Conservation (phyloP, 148 eudicot genomes). For the Hydrangea macrophylla region DNA sequence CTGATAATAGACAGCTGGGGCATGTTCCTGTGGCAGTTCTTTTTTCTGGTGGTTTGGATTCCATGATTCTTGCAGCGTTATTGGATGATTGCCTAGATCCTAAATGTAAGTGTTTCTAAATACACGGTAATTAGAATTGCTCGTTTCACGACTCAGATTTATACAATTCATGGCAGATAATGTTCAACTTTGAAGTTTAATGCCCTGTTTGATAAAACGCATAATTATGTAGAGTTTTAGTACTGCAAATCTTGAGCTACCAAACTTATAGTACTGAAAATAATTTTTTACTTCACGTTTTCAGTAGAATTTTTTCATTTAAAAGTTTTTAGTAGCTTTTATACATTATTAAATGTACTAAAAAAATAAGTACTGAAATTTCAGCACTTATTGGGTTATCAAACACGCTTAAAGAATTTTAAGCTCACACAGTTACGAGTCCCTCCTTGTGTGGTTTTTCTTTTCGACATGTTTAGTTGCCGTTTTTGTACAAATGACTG, state of each 20-base stretch:
- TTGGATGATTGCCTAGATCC: constrained; percentile 77
- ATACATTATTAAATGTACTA: too few species aligned
- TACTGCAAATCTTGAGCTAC: too few species aligned
- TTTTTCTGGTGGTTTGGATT: constrained; percentile 94
- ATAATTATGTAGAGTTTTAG: too few species aligned
- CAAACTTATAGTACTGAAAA: too few species aligned
- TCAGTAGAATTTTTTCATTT: not conserved
- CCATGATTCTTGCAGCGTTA: constrained; percentile 93
- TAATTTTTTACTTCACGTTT: too few species aligned
- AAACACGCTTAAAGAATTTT: not conserved
- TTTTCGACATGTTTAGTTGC: not conserved
- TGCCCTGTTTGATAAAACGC: too few species aligned
- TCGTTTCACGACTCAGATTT: too few species aligned
- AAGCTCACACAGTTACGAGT: not conserved
- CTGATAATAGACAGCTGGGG: constrained; percentile 25
- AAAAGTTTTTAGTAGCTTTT: not conserved
- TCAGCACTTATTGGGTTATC: too few species aligned
- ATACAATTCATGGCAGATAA: too few species aligned
- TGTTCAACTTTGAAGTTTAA: too few species aligned
- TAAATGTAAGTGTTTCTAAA: constrained; percentile 47
- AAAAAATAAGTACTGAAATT: too few species aligned
- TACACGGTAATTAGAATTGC: too few species aligned
- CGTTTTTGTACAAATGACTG: not conserved
- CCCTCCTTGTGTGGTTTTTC: not conserved
- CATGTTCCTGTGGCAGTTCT: constrained; percentile 83